Percentiles rank a stretch among this genome's conserved stretches.
Conservation (phyloP, 139 green algal genomes). For the Haematococcus lacustris region DNA sequence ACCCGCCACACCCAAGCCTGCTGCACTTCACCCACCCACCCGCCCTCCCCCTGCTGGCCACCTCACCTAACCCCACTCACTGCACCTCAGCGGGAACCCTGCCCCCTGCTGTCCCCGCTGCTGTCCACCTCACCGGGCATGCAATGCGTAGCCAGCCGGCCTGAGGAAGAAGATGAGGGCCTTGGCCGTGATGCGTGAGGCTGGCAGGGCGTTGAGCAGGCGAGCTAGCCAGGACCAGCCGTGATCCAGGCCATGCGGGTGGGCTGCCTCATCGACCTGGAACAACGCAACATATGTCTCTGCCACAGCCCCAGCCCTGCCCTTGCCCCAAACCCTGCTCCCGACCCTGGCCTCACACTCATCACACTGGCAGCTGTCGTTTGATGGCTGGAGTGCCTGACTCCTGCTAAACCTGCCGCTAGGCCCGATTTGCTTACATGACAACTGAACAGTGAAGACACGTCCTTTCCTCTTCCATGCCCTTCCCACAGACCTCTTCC, state of each 20-base stretch:
- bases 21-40: not conserved
- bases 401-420: too few relatives aligned
- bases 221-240: slow-evolving; percentile 53
- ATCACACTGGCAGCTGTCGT: not conserved
- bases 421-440: too few relatives aligned
- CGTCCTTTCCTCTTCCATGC: not conserved
- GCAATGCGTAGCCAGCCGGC: slow-evolving; percentile 46
- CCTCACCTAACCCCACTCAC: too few relatives aligned
- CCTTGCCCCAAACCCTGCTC: too few relatives aligned
- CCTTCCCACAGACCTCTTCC: not conserved
- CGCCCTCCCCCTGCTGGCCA: too few relatives aligned
- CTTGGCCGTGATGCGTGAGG: slow-evolving; percentile 46
- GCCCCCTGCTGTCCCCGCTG: too few relatives aligned
- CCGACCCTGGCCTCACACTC: not conserved
- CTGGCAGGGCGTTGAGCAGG: slow-evolving; percentile 55
- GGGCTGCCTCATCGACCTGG: slow-evolving; percentile 37
- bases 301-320: too few relatives aligned
- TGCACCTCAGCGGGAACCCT: too few relatives aligned
- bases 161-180: slow-evolving; percentile 53
- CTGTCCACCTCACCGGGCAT: slow-evolving; percentile 14
- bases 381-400: too few relatives aligned
- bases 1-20: too few relatives aligned
- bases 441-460: not conserved
- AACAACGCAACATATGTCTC: not conserved
- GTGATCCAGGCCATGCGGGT: slow-evolving; percentile 38